Conservation (phyloP, 768 basidiomycete genomes). For the Hydnomerulius pinastri region DNA sequence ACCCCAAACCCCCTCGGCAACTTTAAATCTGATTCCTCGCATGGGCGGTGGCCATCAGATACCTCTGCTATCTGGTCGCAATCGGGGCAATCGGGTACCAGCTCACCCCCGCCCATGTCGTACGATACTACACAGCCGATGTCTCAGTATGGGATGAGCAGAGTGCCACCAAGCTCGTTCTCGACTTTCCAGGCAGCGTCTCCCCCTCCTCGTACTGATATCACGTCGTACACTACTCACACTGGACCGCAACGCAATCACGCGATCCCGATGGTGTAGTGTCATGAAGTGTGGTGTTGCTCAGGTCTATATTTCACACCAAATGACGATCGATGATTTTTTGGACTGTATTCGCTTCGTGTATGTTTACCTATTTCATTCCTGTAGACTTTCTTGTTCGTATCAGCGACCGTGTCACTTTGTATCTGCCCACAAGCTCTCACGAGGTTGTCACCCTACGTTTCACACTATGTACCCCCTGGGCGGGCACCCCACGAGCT, state of each 20-base stretch:
- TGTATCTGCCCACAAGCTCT: too few relatives aligned
- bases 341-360: too few relatives aligned
- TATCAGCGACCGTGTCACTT: too few relatives aligned
- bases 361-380: too few relatives aligned
- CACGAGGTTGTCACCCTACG: too few relatives aligned
- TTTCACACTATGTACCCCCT: too few relatives aligned
- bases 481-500: too few relatives aligned
- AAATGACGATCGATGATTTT: too few relatives aligned
- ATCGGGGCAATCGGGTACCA: neutral
- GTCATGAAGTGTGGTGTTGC: too few relatives aligned
- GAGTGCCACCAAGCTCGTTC: neutral
- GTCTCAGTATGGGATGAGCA: neutral
- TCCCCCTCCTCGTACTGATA: slow-evolving; percentile 12
- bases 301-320: too few relatives aligned
- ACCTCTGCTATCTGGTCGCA: slow-evolving; percentile 5
- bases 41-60: slow-evolving; percentile 13
- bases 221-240: slow-evolving; percentile 8
- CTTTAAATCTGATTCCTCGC: neutral
- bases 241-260: slow-evolving; percentile 4
- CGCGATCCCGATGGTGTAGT: slow-evolving; percentile 24
- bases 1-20: neutral
- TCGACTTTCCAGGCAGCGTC: slow-evolving; percentile 5
- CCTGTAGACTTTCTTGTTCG: too few relatives aligned
- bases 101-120: slow-evolving; percentile 3
- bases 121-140: neutral